Evolutionary conservation across 768 basidiomycete genomes (phyloP).

Genomic region (Tricholoma hemisulphureum): DNA sequence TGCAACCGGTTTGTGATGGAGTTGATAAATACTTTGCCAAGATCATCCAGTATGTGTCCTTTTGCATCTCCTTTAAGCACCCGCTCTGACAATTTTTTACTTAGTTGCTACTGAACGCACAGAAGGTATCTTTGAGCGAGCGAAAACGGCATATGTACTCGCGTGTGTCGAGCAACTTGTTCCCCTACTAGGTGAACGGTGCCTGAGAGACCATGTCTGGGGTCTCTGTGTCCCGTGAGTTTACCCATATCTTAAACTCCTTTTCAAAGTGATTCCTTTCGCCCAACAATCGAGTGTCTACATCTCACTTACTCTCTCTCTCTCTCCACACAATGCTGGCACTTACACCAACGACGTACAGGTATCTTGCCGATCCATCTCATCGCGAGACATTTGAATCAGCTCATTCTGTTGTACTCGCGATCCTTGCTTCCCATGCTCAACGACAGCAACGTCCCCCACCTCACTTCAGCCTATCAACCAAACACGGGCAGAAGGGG

Average conservation of each 20-base stretch:
- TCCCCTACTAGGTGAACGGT: conserved; percentile 51
- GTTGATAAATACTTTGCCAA: conserved; percentile 12
- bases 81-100: neutral
- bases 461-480: neutral
- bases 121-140: conserved; percentile 18
- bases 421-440: conserved; percentile 65
- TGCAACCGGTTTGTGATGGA: conserved; percentile 33
- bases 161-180: conserved; percentile 80
- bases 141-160: conserved; percentile 62
- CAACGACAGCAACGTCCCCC: conserved; percentile 31
- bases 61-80: neutral
- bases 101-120: conserved; percentile 2
- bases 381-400: conserved; percentile 84
- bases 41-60: conserved; percentile 9
- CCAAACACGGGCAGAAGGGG: neutral
- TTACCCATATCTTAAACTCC: conserved; percentile 3
- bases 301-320: neutral
- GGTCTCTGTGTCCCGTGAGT: conserved; percentile 67
- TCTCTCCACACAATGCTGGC: conserved; percentile 6
- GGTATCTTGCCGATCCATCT: conserved; percentile 56
- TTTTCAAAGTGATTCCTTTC: neutral
- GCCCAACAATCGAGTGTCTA: neutral
- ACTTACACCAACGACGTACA: conserved; percentile 28
- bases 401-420: conserved; percentile 78
- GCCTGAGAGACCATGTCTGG: conserved; percentile 55